phyloP scores from a whole-genome alignment of 129 eudicot genomes.

The Artemisia argyi region DNA sequence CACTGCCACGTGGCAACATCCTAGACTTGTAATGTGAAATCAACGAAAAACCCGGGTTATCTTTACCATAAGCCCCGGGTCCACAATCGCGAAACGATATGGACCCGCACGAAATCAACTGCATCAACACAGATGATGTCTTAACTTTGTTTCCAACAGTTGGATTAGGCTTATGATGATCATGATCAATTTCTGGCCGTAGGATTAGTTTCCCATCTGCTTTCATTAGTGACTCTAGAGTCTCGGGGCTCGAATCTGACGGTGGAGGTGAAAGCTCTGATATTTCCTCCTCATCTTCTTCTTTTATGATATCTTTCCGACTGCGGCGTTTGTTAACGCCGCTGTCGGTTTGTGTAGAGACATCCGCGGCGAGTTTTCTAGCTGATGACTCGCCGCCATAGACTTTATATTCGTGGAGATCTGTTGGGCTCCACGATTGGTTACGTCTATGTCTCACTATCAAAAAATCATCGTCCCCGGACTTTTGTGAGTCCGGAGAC shows the following conservation, averaged over 20 bases:
- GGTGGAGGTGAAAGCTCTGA: conserved; percentile 89
- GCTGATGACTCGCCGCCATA: conserved; percentile 50
- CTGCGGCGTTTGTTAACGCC: conserved; percentile 50
- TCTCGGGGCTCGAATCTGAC: conserved; percentile 97
- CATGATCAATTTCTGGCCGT: conserved; percentile 27
- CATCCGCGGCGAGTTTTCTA: conserved; percentile 62
- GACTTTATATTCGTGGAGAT: conserved; percentile 78
- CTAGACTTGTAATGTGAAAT: conserved; percentile 65
- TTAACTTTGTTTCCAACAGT: conserved; percentile 26
- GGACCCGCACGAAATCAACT: conserved; percentile 82
- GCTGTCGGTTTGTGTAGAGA: conserved; percentile 85
- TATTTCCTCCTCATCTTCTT: conserved; percentile 26
- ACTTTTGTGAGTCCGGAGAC: conserved; percentile 36
- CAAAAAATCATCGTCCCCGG: conserved; percentile 42
- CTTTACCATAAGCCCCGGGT: conserved; percentile 50
- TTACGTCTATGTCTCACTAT: conserved; percentile 54
- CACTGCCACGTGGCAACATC: conserved; percentile 77
- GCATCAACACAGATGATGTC: conserved; percentile 82
- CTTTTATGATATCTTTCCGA: conserved; percentile 29
- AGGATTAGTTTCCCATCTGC: conserved; percentile 57
- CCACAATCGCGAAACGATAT: conserved; percentile 84
- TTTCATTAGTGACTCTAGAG: conserved; percentile 77
- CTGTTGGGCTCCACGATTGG: conserved; percentile 83
- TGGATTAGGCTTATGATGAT: neutral
- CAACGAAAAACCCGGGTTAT: conserved; percentile 65